Base-by-base conservation (phyloP, 345 rosid species). In the Ricinus communis region DNA sequence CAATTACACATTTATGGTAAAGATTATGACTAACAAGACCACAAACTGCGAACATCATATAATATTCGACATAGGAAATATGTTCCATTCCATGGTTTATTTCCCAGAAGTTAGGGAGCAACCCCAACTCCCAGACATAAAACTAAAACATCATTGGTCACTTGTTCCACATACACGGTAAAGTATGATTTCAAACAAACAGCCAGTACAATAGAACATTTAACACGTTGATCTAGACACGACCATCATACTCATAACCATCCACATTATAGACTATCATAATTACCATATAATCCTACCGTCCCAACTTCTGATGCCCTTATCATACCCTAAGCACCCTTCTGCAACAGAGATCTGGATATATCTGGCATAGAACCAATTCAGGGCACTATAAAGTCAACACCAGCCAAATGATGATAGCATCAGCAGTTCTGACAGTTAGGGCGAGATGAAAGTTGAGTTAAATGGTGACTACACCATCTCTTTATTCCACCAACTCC, bases 401-500 rank as follows among this genome's bases (percentile, higher is more conserved):
- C 63, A 13, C 63, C 74, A 47, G 62, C 75, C 69, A 12, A 55
- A 59, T 8, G 53, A 64, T 46, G 52, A 58, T 14, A 21, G 30
- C 63, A 73, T 36, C 83, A 66, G 77, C 66, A 75, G 60, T 68
- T 66, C 71, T 38, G 53, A 71, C 71, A 76, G 65, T 73, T 65
- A 63, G 74, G 69, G 68, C 69, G 43, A 52, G 38, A 51, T 28
- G 66, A 53, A 69, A 74, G 76, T 66, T 72, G 28, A 74, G 70
- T 40, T 74, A 79, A 80, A 76, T 53, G 79, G 65, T 13, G 50
- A 71, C 67, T 46, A 73, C 59, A 69, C 68, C 77, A 36, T 51
- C 24, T 49, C 56, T 71, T 80, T 77, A 76, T 63, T 85, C 74
- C 74, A 76, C 72, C 73, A 56, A 75, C 64, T 60, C 81, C 69